Conservation (phyloP, 148 eudicot genomes). For the Limonium bicolor region DNA sequence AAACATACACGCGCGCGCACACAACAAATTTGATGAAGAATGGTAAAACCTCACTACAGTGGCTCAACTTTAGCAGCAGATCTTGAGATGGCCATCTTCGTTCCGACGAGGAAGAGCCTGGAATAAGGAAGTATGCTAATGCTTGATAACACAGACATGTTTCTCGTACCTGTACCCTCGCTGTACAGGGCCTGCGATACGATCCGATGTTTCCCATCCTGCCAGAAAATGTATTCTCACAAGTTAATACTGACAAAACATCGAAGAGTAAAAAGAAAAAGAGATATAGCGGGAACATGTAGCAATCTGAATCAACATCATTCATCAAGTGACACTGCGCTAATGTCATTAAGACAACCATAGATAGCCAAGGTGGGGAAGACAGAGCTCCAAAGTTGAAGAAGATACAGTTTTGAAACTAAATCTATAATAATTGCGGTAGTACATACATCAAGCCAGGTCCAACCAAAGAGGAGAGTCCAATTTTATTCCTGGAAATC, state of each 20-base stretch:
- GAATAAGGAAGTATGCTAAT: conserved; percentile 75
- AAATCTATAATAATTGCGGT: background rate
- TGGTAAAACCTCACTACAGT: too few relatives aligned
- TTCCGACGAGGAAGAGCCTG: conserved; percentile 77
- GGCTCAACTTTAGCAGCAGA: conserved; percentile 84
- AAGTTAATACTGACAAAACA: background rate
- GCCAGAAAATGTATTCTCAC: conserved; percentile 10
- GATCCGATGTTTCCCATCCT: conserved; percentile 52
- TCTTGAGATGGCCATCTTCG: conserved; percentile 91
- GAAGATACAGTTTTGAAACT: background rate
- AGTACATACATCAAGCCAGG: conserved; percentile 43
- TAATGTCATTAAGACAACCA: background rate
- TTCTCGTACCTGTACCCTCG: conserved; percentile 59
- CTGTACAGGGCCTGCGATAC: conserved; percentile 58
- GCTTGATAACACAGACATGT: conserved; percentile 67
- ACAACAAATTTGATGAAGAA: too few relatives aligned
- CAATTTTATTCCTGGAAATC: conserved; percentile 69
- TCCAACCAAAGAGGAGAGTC: conserved; percentile 68
- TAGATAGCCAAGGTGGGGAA: conserved; percentile 3
- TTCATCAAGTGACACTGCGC: background rate
- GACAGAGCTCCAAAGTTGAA: background rate
- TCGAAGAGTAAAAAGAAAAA: background rate
- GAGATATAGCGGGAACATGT: background rate
- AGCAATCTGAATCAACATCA: background rate
- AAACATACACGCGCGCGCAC: too few relatives aligned